Percentiles rank a stretch among this genome's conserved stretches.
These are phyloP conservation scores for Glebionis coronaria DNA, from an alignment of 129 eudicot genomes.

Conservation along the genomic window DNA sequence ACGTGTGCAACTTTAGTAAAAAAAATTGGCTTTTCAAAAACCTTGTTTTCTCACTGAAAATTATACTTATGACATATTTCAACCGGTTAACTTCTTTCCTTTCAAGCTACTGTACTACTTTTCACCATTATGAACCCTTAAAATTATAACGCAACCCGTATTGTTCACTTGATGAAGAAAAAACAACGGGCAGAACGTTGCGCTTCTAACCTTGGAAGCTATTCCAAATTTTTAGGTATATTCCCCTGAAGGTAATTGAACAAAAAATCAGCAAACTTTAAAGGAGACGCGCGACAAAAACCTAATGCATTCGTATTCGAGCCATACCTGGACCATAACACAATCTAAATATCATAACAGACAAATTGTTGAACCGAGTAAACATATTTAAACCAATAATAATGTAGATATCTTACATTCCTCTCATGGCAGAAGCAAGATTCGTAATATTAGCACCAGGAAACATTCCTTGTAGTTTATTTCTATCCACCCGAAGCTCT, in stretches of 20 bases:
- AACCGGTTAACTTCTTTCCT: too few relatives aligned
- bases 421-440: conserved; percentile 34
- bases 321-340: conserved; percentile 45
- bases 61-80: too few relatives aligned
- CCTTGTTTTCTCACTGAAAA: too few relatives aligned
- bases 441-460: conserved; percentile 60
- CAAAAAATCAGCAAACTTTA: conserved; percentile 75
- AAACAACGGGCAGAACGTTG: too few relatives aligned
- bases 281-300: conserved; percentile 69
- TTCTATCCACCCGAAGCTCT: conserved; percentile 86
- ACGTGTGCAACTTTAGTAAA: too few relatives aligned
- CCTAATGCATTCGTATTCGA: conserved; percentile 51
- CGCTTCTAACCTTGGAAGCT: conserved; percentile 62
- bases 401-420: conserved; percentile 47
- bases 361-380: background rate
- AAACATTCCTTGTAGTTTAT: conserved; percentile 66
- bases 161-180: too few relatives aligned
- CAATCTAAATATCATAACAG: conserved; percentile 3
- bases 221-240: conserved; percentile 79
- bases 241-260: conserved; percentile 71
- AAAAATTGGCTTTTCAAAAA: too few relatives aligned
- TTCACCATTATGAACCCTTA: too few relatives aligned
- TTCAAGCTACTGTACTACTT: too few relatives aligned
- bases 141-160: too few relatives aligned
- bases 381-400: background rate